Conservation (phyloP, 139 green algal species). For the Coelastrella sp. region DNA sequence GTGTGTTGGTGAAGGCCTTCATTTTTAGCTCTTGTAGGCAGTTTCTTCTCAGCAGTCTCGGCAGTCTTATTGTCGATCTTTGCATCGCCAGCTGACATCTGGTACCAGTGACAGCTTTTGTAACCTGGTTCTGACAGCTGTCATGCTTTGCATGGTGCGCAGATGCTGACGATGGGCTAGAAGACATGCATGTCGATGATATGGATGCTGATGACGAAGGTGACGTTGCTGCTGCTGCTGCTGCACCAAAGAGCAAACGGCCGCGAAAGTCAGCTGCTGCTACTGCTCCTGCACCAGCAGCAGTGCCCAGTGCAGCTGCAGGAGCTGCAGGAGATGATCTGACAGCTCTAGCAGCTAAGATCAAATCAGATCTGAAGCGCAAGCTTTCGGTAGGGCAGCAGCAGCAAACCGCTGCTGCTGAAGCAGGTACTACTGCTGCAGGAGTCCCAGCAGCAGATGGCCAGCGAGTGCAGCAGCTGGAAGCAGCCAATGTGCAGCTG, state of each 20-base stretch:
- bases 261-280: background rate
- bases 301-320: background rate
- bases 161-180: background rate
- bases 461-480: conserved; percentile 14
- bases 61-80: no score
- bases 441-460: background rate
- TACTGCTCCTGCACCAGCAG: background rate
- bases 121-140: no score
- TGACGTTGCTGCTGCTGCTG: background rate
- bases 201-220: background rate
- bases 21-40: no score
- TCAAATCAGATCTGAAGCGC: background rate
- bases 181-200: background rate
- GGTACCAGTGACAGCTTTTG: no score
- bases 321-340: background rate
- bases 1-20: no score
- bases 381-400: background rate
- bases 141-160: background rate
- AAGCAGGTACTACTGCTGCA: background rate
- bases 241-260: background rate
- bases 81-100: no score
- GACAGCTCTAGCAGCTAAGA: background rate
- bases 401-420: background rate
- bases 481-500: background rate
- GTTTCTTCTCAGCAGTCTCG: no score